phyloP scores from a whole-genome alignment of 2,329 filamentous ascomycete genomes.

The Talaromyces sp. region DNA sequence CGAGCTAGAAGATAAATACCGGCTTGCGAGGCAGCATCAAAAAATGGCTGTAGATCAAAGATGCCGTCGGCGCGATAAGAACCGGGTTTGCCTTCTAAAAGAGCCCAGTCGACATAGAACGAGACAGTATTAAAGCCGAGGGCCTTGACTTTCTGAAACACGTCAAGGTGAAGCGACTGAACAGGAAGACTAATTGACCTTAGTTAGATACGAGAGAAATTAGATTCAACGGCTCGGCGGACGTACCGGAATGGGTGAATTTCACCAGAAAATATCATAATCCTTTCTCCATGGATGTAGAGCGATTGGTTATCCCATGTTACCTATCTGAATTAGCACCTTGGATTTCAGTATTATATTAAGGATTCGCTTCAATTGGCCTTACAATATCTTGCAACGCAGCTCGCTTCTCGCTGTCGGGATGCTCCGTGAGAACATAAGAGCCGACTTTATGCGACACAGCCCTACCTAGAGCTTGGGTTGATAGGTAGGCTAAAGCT shows the following conservation, averaged over 20 bases:
- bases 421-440: slow-evolving; percentile 41
- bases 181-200: slow-evolving; percentile 51
- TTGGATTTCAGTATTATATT: background rate
- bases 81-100: slow-evolving; percentile 69
- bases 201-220: background rate
- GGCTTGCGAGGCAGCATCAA: slow-evolving; percentile 66
- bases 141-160: slow-evolving; percentile 79
- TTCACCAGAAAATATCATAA: slow-evolving; percentile 70
- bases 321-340: slow-evolving; percentile 35
- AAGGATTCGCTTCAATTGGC: slow-evolving; percentile 3
- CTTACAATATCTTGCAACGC: slow-evolving; percentile 54
- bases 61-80: slow-evolving; percentile 66
- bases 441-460: slow-evolving; percentile 48
- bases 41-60: slow-evolving; percentile 70
- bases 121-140: slow-evolving; percentile 75
- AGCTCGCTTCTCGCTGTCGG: slow-evolving; percentile 41
- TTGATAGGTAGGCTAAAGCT: slow-evolving; percentile 35
- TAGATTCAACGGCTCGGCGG: background rate
- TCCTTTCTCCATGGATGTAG: slow-evolving; percentile 63
- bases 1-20: slow-evolving; percentile 73
- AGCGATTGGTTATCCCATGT: slow-evolving; percentile 71
- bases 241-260: slow-evolving; percentile 62
- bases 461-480: slow-evolving; percentile 44
- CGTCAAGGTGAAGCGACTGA: slow-evolving; percentile 61
- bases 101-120: slow-evolving; percentile 75